Conservation (phyloP, 768 basidiomycete species). For the Lactarius pseudohatsudake region DNA sequence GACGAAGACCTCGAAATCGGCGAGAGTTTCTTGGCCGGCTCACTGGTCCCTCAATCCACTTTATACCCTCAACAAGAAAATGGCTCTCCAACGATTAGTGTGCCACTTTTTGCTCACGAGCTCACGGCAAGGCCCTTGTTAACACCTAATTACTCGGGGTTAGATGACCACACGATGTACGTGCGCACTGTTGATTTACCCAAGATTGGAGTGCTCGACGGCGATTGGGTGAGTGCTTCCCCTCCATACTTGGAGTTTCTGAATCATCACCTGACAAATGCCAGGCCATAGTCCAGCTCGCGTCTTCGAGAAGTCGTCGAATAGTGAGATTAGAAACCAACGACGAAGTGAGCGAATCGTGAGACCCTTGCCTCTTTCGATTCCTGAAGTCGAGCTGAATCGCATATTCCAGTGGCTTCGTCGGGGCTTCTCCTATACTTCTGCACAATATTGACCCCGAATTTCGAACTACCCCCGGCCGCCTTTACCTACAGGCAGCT, state of each 20-base stretch:
- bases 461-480: conserved; percentile 34
- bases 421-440: conserved; percentile 50
- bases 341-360: conserved; percentile 44
- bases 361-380: conserved; percentile 27
- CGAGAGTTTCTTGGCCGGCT: conserved; percentile 55
- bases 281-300: conserved; percentile 49
- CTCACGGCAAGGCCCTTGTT: conserved; percentile 38
- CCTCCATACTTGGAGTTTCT: not conserved
- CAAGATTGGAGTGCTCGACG: conserved; percentile 62
- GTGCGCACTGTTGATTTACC: conserved; percentile 62
- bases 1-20: conserved; percentile 58
- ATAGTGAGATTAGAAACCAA: conserved; percentile 58
- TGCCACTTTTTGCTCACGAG: conserved; percentile 20
- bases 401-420: conserved; percentile 38
- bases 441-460: conserved; percentile 50
- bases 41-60: conserved; percentile 29
- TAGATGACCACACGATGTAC: conserved; percentile 60
- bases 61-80: conserved; percentile 12
- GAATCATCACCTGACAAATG: conserved; percentile 16
- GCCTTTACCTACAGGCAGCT: conserved; percentile 44
- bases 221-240: conserved; percentile 69
- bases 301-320: conserved; percentile 38
- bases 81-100: conserved; percentile 19
- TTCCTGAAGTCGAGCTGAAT: not conserved
- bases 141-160: conserved; percentile 35